Conservation (phyloP, 352 stramenopile genomes). For the Pilasporangium apinafurcum region DNA sequence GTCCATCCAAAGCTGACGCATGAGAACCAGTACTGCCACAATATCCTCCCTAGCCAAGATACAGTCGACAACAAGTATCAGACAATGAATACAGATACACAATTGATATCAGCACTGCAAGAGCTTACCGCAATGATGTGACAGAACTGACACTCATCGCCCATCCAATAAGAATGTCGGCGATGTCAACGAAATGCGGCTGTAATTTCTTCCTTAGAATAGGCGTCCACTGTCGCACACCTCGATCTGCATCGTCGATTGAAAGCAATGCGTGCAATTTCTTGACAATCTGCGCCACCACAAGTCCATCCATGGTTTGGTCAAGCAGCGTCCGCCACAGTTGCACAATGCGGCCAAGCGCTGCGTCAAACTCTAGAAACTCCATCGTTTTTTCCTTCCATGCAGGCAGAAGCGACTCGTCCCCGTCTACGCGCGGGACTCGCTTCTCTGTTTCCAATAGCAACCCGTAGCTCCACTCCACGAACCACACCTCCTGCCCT, state of each 20-base stretch:
- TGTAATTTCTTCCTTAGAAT: conserved; percentile 43
- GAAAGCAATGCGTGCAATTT: conserved; percentile 21
- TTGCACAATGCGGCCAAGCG: conserved; percentile 23
- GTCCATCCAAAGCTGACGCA: conserved; percentile 49
- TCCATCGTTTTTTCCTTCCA: conserved; percentile 33
- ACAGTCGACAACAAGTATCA: neutral
- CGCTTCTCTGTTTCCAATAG: conserved; percentile 26
- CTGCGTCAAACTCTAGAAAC: conserved; percentile 41
- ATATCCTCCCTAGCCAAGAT: conserved; percentile 46
- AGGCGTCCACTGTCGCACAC: conserved; percentile 10
- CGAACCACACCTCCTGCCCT: conserved; percentile 34
- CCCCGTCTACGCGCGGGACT: conserved; percentile 13
- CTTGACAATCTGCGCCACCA: conserved; percentile 33
- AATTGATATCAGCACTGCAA: neutral
- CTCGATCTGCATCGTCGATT: conserved; percentile 7
- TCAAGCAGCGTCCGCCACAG: conserved; percentile 49
- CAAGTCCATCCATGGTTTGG: conserved; percentile 26
- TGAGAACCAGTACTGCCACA: conserved; percentile 32
- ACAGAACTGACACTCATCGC: conserved; percentile 37
- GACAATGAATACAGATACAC: neutral
- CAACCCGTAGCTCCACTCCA: conserved; percentile 44
- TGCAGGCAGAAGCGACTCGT: neutral
- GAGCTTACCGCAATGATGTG: conserved; percentile 25
- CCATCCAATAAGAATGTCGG: conserved; percentile 64
- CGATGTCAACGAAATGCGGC: conserved; percentile 64